These are phyloP conservation scores for Neotropicomus parvogracilis DNA, from an alignment of 1,284 basidiomycete genomes.

Conservation along the genomic window DNA sequence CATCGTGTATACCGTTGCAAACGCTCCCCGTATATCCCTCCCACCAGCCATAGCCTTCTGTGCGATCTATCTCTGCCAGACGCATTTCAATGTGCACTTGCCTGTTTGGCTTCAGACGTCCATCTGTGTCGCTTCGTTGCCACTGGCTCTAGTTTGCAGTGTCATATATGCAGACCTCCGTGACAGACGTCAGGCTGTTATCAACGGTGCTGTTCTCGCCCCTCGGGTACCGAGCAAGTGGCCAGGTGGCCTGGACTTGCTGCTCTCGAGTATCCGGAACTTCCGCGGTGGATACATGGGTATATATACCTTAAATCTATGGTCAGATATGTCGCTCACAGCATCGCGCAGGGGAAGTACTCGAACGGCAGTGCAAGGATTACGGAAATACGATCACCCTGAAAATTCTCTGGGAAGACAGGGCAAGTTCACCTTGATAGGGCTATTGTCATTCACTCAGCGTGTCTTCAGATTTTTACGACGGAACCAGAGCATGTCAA, in stretches of 20 bases:
- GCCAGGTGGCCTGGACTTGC: constrained; percentile 33
- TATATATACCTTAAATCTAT: constrained; percentile 12
- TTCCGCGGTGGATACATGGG: constrained; percentile 35
- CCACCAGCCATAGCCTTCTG: constrained; percentile 20
- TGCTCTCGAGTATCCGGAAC: constrained; percentile 25
- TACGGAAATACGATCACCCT: constrained; percentile 33
- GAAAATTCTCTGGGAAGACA: constrained; percentile 32
- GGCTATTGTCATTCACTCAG: background rate
- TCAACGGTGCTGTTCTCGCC: constrained; percentile 33
- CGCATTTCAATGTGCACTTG: constrained; percentile 1
- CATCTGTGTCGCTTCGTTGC: constrained; percentile 27
- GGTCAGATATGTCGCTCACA: background rate
- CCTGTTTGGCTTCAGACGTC: constrained; percentile 19
- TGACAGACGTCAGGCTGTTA: constrained; percentile 30
- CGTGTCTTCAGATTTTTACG: constrained; percentile 21
- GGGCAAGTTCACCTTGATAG: constrained; percentile 19
- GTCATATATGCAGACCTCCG: constrained; percentile 22
- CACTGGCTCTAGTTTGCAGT: constrained; percentile 23
- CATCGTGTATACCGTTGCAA: constrained; percentile 20
- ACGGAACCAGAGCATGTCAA: constrained; percentile 44
- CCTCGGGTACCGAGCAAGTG: constrained; percentile 31
- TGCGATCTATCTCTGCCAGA: constrained; percentile 7
- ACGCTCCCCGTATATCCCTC: constrained; percentile 19
- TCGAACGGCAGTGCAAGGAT: constrained; percentile 16
- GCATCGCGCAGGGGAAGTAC: constrained; percentile 28